Base-by-base conservation (phyloP, 2,329 filamentous ascomycete species). In the Cladosporium sp. region DNA sequence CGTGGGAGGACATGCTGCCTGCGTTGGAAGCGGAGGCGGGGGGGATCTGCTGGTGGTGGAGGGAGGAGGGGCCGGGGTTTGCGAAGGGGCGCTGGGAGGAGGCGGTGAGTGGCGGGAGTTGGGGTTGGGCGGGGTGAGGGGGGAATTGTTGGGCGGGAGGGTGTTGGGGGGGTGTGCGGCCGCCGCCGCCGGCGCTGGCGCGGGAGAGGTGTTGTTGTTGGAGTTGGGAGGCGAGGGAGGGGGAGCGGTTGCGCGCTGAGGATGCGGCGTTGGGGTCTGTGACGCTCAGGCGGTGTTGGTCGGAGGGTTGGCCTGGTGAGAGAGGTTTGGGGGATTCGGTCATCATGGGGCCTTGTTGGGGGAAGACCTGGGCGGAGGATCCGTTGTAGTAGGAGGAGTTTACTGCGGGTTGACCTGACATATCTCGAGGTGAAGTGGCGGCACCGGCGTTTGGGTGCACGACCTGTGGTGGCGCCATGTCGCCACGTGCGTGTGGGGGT, bases 271-370 rank as follows among this genome's bases (percentile, higher is more conserved):
- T 61, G 14, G 54, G 71, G 55, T 79, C 69, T 31, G 72, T 69
- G 13, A 77, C 69, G 58, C 82, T 81, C 46, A 85, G 75, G 16
- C 77, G 66, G 53, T 79, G 75, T 16, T 71, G 65, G 56, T 77
- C 73, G 35, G 58, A 44, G 57, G 75, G 72, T 53, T 75, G 75
- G 14, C 77, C 77, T n/a, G 86, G 86, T 55, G 85, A 90, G 38
- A 95, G 75, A 3, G 90, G 86, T 65, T 91, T 95, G 0, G 90
- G 89, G 59, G 88, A 95, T 69, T 95, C 89, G 3, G 87, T 93
- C 74, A 95, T 87, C 50, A 72, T 71, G 49, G 81, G 79, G 58
- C 34, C 41, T 40, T 62, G 63, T 45, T 89, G 84, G 8, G 83
- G 79, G 66, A 89, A 95, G 58, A 90, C 79, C 14, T 78, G 79